A percentile compares a stretch with the other conserved stretches of the same genome.
phyloP scores from a whole-genome alignment of 768 basidiomycete species.

The Candolleomyces eurysporus region DNA sequence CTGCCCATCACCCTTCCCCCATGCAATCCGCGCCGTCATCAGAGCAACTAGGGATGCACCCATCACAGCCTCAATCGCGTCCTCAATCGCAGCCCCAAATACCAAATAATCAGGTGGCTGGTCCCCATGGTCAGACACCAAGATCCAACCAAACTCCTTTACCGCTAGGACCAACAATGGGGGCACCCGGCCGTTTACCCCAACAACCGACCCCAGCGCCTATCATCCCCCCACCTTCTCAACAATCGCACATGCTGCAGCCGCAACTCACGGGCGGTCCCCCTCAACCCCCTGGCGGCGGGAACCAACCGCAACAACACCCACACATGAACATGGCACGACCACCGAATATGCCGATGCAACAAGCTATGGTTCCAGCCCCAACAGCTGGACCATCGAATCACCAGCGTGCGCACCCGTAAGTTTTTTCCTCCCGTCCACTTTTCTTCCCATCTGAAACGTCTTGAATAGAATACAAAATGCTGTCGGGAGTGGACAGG shows the following conservation, averaged over 20 bases:
- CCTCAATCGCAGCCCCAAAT: conserved; percentile 35
- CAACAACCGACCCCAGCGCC: conserved; percentile 9
- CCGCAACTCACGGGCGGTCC: not conserved
- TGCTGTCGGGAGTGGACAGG: conserved; percentile 52
- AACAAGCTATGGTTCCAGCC: too few species aligned
- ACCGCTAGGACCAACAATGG: conserved; percentile 12
- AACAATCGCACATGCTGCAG: conserved; percentile 15
- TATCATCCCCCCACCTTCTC: conserved; percentile 8
- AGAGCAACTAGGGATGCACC: conserved; percentile 44
- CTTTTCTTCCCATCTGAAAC: not conserved
- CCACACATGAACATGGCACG: too few species aligned
- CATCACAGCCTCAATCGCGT: conserved; percentile 60
- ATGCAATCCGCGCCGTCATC: conserved; percentile 27
- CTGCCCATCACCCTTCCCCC: conserved; percentile 38
- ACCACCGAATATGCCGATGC: too few species aligned
- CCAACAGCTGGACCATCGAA: not conserved
- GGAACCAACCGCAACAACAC: not conserved
- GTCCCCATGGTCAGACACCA: conserved; percentile 45
- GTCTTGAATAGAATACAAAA: not conserved
- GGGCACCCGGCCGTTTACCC: conserved; percentile 27
- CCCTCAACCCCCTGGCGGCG: not conserved
- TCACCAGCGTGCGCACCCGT: not conserved
- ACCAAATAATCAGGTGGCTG: conserved; percentile 19
- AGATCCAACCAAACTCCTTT: conserved; percentile 31
- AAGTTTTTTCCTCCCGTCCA: not conserved